These are phyloP conservation scores for Chrysanthemum lavandulifolium DNA, from an alignment of 129 eudicot species.

Conservation along the genomic window DNA sequence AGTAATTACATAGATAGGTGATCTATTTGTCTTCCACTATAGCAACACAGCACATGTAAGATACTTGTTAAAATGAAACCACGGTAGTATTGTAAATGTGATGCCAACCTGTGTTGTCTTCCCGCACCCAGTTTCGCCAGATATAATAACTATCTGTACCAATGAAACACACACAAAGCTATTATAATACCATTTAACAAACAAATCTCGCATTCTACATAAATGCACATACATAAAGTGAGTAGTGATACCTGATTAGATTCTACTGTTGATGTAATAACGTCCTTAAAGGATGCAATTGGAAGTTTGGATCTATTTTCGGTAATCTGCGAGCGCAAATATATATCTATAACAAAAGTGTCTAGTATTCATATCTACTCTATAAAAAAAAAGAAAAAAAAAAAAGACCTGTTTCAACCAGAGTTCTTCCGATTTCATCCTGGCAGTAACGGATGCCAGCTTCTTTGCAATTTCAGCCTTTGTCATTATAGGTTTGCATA, in stretches of 20 bases:
- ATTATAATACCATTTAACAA: too few species aligned
- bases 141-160: conserved; percentile 77
- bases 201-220: background rate
- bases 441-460: conserved; percentile 48
- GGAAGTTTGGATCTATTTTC: conserved; percentile 84
- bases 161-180: conserved; percentile 1
- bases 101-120: conserved; percentile 90
- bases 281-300: conserved; percentile 70
- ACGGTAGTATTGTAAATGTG: background rate
- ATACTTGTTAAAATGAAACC: too few species aligned
- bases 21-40: background rate
- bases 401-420: conserved; percentile 59
- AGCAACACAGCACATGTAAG: too few species aligned
- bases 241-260: conserved; percentile 65
- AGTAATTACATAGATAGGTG: conserved; percentile 1
- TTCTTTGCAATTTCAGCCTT: conserved; percentile 53
- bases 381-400: background rate
- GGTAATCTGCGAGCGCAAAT: conserved; percentile 46
- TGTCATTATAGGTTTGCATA: conserved; percentile 51
- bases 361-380: background rate
- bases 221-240: background rate
- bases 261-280: conserved; percentile 63
- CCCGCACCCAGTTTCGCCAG: conserved; percentile 99
- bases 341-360: background rate
- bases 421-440: conserved; percentile 34